Percentiles rank a stretch among this genome's conserved stretches.
Evolutionary conservation across 169 alveolate species (phyloP).

Genomic region (Eimeria praecox): DNA sequence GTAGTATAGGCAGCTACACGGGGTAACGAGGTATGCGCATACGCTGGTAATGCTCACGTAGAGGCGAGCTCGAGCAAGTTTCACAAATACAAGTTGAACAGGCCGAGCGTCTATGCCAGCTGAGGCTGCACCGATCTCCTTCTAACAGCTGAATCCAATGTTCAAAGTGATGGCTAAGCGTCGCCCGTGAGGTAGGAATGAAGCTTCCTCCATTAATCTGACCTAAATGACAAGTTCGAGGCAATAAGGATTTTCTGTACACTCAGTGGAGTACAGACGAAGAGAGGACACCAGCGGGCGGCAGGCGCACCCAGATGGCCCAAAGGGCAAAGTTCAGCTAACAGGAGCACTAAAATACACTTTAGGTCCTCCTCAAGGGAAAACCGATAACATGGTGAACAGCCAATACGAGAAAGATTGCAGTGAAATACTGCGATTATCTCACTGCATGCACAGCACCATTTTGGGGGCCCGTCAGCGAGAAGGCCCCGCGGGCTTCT

Average conservation of each 20-base stretch:
- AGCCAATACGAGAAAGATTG: neutral
- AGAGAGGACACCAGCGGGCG: neutral
- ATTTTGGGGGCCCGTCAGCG: neutral
- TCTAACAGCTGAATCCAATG: neutral
- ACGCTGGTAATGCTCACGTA: neutral
- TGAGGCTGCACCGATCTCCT: neutral
- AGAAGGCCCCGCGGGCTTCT: neutral
- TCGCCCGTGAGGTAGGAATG: neutral
- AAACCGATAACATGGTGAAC: neutral
- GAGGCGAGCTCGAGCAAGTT: neutral
- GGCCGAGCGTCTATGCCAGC: neutral
- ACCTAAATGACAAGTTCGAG: neutral
- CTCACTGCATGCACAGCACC: constrained; percentile 27
- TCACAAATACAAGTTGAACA: neutral
- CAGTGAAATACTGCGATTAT: neutral
- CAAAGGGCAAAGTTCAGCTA: neutral
- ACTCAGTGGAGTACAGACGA: neutral
- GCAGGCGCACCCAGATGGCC: neutral
- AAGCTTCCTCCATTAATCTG: neutral
- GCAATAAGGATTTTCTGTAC: neutral
- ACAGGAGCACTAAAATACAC: neutral
- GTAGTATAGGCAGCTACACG: neutral
- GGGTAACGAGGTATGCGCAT: neutral
- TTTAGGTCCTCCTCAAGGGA: neutral
- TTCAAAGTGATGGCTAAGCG: neutral